These are phyloP conservation scores for Tephrocybe rancida DNA, from an alignment of 768 basidiomycete genomes.

Conservation along the genomic window DNA sequence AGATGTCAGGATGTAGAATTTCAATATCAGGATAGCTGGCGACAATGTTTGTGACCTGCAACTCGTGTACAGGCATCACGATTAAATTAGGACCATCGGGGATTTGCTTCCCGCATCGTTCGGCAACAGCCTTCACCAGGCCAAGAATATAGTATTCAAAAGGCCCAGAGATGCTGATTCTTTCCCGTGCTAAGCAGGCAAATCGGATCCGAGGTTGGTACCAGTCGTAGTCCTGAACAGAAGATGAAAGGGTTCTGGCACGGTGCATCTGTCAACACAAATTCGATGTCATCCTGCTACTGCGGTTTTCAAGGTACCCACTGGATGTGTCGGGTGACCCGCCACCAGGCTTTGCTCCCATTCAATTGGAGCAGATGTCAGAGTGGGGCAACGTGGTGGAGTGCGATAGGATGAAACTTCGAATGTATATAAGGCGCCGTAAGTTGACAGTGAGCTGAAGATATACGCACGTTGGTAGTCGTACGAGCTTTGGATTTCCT, in stretches of 20 bases:
- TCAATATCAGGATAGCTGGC: slow-evolving; percentile 44
- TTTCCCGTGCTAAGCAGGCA: slow-evolving; percentile 38
- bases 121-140: slow-evolving; percentile 35
- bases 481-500: slow-evolving; percentile 46
- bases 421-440: neutral
- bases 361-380: slow-evolving; percentile 44
- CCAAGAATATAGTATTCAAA: slow-evolving; percentile 39
- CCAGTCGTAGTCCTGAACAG: slow-evolving; percentile 49
- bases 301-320: slow-evolving; percentile 22
- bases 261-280: slow-evolving; percentile 51
- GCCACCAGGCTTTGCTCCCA: slow-evolving; percentile 64
- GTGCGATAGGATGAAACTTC: slow-evolving; percentile 39
- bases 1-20: slow-evolving; percentile 42
- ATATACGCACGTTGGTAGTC: slow-evolving; percentile 44
- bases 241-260: slow-evolving; percentile 42
- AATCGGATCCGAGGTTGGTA: slow-evolving; percentile 54
- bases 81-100: slow-evolving; percentile 29
- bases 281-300: slow-evolving; percentile 3
- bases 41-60: slow-evolving; percentile 48
- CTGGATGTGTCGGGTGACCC: slow-evolving; percentile 64
- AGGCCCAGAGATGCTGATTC: slow-evolving; percentile 41
- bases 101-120: slow-evolving; percentile 26
- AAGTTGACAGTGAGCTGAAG: neutral
- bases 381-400: slow-evolving; percentile 43
- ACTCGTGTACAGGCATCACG: slow-evolving; percentile 55